phyloP scores from a whole-genome alignment of 2,329 filamentous ascomycete genomes.

The Colletotrichum somersetense region DNA sequence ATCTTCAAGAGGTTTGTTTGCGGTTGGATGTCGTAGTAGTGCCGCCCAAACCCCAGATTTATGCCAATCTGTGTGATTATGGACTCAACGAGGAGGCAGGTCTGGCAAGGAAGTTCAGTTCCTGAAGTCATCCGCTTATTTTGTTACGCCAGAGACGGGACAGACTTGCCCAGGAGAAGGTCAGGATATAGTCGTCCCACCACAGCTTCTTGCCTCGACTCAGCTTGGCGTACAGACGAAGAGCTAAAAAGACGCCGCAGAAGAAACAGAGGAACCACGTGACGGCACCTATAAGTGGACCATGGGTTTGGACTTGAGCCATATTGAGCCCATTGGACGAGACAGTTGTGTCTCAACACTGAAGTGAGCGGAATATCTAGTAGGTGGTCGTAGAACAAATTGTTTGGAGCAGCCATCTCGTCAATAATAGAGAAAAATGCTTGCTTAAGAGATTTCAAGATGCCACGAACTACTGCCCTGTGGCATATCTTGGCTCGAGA shows the following conservation, averaged over 20 bases:
- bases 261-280: conserved; percentile 49
- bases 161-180: conserved; percentile 47
- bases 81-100: conserved; percentile 27
- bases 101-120: not conserved
- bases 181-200: conserved; percentile 46
- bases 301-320: conserved; percentile 19
- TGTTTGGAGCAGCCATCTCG: not conserved
- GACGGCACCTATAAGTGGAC: conserved; percentile 40
- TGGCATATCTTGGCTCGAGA: not conserved
- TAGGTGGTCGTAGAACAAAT: not conserved
- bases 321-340: conserved; percentile 10
- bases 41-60: conserved; percentile 42
- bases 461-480: not conserved
- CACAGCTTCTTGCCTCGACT: conserved; percentile 41
- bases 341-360: not conserved
- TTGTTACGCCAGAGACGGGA: fast-evolving
- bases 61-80: conserved; percentile 42
- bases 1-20: conserved; percentile 27
- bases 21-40: conserved; percentile 36
- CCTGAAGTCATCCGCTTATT: not conserved
- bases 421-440: not conserved
- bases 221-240: conserved; percentile 45
- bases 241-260: conserved; percentile 42
- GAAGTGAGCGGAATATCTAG: conserved; percentile 11
- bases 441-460: not conserved